These are phyloP conservation scores for Acaromyces ingoldii DNA, from an alignment of 1,284 basidiomycete species.

Conservation along the genomic window DNA sequence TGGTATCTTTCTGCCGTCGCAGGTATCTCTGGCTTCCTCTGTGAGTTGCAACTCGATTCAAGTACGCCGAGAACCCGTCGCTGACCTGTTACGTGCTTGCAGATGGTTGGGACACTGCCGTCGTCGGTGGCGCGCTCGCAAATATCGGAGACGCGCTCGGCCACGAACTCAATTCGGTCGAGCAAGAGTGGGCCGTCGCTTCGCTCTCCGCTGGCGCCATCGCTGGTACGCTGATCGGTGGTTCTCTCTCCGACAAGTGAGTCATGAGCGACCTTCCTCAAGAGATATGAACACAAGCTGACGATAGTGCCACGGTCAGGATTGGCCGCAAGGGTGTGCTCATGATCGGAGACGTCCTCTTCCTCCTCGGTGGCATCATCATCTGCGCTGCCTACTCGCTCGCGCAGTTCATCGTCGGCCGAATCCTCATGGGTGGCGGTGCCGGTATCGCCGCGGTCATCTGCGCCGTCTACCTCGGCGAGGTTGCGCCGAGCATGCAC, in stretches of 20 bases:
- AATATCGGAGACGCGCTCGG: neutral
- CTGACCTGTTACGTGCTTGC: neutral
- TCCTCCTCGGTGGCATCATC: conserved; percentile 50
- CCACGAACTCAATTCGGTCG: neutral
- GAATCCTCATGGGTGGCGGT: conserved; percentile 53
- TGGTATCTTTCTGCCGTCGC: neutral
- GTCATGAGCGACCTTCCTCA: conserved; percentile 14
- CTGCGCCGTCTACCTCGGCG: conserved; percentile 52
- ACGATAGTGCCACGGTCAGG: conserved; percentile 37
- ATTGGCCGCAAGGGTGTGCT: conserved; percentile 52
- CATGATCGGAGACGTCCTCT: conserved; percentile 38
- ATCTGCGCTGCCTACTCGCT: conserved; percentile 50
- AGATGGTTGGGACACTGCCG: neutral
- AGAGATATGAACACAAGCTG: neutral
- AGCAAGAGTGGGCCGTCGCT: neutral
- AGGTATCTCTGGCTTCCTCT: neutral
- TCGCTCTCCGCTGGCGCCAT: conserved; percentile 29
- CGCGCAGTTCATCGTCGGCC: conserved; percentile 50
- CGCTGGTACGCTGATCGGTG: conserved; percentile 45
- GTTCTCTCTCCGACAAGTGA: conserved; percentile 43
- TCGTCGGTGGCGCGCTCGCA: neutral
- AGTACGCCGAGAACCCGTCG: too few species aligned
- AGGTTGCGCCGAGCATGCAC: conserved; percentile 51
- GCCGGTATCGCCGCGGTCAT: conserved; percentile 51
- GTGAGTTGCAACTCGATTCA: too few species aligned